Evolutionary conservation across 768 basidiomycete species (phyloP).

Genomic region (Boletus coccyginus): DNA sequence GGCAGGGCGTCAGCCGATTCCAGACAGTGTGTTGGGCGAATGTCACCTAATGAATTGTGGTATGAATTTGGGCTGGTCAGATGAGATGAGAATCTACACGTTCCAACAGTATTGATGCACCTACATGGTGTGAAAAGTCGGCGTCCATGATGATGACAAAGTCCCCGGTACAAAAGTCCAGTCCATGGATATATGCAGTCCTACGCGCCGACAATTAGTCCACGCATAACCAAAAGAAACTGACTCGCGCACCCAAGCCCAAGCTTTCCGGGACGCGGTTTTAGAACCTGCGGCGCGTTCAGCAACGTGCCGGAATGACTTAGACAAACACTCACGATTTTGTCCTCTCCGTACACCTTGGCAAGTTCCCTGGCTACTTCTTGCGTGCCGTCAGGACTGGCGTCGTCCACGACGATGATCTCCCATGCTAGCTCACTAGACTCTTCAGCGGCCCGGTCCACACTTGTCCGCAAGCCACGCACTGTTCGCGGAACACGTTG

Average conservation of each 20-base stretch:
- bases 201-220: slow-evolving; percentile 36
- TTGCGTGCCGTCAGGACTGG: slow-evolving; percentile 90
- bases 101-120: slow-evolving; percentile 23
- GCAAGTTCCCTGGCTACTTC: slow-evolving; percentile 81
- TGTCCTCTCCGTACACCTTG: slow-evolving; percentile 79
- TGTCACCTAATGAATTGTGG: slow-evolving; percentile 83
- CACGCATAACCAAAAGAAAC: background rate
- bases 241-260: slow-evolving; percentile 71
- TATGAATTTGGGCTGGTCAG: slow-evolving; percentile 85
- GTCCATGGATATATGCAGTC: slow-evolving; percentile 89
- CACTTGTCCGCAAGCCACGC: slow-evolving; percentile 26
- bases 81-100: slow-evolving; percentile 3
- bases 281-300: slow-evolving; percentile 55
- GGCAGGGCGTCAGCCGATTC: background rate
- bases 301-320: background rate
- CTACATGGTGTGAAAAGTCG: slow-evolving; percentile 91
- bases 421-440: slow-evolving; percentile 77
- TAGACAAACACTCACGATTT: slow-evolving; percentile 52
- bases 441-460: slow-evolving; percentile 14
- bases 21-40: background rate
- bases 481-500: slow-evolving; percentile 75
- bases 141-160: slow-evolving; percentile 98
- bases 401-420: slow-evolving; percentile 88
- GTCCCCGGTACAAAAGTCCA: slow-evolving; percentile 86
- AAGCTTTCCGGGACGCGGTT: slow-evolving; percentile 86